Evolutionary conservation across 106 monocot genomes (phyloP), one percentile per base, ranked within the genome.

Genomic region (Platanthera guangdongensis): DNA sequence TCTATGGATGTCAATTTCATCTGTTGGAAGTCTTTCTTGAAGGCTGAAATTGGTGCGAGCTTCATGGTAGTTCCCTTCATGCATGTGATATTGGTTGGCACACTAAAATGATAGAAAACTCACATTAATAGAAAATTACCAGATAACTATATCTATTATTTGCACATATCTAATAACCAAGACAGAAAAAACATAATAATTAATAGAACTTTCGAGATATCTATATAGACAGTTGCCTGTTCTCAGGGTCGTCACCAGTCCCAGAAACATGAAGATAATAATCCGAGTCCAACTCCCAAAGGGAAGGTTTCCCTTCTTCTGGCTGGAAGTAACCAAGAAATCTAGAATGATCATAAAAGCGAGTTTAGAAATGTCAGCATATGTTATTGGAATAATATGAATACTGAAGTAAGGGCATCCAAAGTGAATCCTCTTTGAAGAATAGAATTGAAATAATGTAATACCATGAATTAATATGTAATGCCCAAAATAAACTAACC

Each of bases 211-310:
- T 50, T 50, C 11, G 4, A 72, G 22, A 19, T 22, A 15, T 21
- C 10, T 2, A 51, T 19, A n/a, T 51, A 49, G 11, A 53, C 25
- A 57, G 13, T 75, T 75, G 89, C 95, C 81, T 89, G 50, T 68
- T 79, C 19, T 76, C 78, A 21, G 64, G 60, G 46, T 88, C 95
- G 78, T 89, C 91, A 53, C 79, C 86, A 78, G 78, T 75, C 50
- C 89, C 88, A 46, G 78, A 86, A 74, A 94, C 91, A 88, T 99
- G 99, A 81, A 99, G 99, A 86, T 99, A 94, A 73, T 99, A 99
- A 82, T 99, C 99, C 12, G 94, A 88, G 45, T 99, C 99, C 82
- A 99, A 73, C 52, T 99, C 99, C 99, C 99, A 99, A 22, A 99
- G 86, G 65, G 99, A 92, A 81, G 94, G 88, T 75, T 99, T 99